Evolutionary conservation across 768 basidiomycete genomes (phyloP), one percentile per base, ranked within the genome.

Genomic region (Fistulinella prunicolor): DNA sequence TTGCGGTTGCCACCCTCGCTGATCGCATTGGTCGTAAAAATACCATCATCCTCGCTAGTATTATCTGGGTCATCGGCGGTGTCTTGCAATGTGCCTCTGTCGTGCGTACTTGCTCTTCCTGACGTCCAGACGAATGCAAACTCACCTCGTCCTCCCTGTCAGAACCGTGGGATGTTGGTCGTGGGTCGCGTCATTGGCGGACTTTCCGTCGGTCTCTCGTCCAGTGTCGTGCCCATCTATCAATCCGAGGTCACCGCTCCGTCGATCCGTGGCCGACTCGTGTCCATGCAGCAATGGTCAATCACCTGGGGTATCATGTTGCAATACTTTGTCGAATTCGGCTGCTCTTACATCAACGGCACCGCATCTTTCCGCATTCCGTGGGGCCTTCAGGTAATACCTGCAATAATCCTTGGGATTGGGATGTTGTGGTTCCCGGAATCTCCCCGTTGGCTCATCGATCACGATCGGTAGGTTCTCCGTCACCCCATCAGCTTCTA

Each of bases 281-380:
- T 89, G 24, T 82, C 86, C 3, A 70, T 86, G 49, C 86, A 89
- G 61, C 86, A 89, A 74, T 88, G 85, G 80, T 78, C 83, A 3
- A 86, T 86, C 59, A 86, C 85, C 0, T 86, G 87, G 83, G 85
- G 85, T 67, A 86, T 86, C 60, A 70, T 85, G 54, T 65, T 89
- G 37, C 86, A 86, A 53, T 82, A 88, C 69, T 86, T 86, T 63
- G 75, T 86, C 53, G 80, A 86, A 55, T 86, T 86, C 50, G 85
- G 85, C 9, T 85, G 82, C 62, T 87, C 84, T 1, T 67, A 68
- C 62, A 84, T 88, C 62, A 66, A 82, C 17, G 83, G 85, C 26
- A 72, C 63, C 12, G 84, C 85, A 0, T 86, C 85, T 0, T 89
- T 88, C 77, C 82, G 86, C 21, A 83, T 89, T 54, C 87, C 86